Conservation (phyloP, 2,329 filamentous ascomycete species). For the Aspergillus puulaauensis region DNA sequence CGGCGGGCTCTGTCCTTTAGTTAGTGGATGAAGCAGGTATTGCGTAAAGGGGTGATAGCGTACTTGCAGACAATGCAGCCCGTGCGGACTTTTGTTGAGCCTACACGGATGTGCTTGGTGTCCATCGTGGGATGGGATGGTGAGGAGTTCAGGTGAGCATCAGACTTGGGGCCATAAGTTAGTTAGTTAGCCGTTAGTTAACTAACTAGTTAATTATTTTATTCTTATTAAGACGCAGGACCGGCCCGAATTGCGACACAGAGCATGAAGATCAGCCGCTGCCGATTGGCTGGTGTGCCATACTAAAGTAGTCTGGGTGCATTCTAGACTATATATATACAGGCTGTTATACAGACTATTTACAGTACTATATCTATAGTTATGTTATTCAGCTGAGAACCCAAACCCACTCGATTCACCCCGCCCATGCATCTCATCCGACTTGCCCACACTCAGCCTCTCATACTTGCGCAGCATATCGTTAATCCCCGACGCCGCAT, state of each 20-base stretch:
- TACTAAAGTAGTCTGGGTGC: background rate
- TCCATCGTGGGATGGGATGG: background rate
- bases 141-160: too few species aligned
- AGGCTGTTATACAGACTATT: background rate
- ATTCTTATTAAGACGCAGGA: too few species aligned
- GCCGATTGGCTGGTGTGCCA: background rate
- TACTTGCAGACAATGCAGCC: constrained; percentile 13
- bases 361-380: background rate
- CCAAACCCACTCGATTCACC: background rate
- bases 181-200: too few species aligned
- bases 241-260: background rate
- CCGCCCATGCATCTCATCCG: background rate
- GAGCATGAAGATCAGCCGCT: background rate
- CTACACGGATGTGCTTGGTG: background rate
- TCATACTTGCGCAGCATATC: constrained; percentile 28
- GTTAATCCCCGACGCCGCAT: constrained; percentile 11
- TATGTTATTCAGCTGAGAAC: background rate
- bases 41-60: background rate
- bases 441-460: constrained; percentile 22
- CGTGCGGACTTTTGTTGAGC: constrained; percentile 9
- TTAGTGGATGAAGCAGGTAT: background rate
- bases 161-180: too few species aligned
- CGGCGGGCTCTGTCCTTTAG: constrained; percentile 5
- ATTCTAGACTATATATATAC: background rate
- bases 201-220: too few species aligned